Evolutionary conservation across 371 early-diverging fungal genomes (phyloP), one percentile per base, ranked within the genome.

Genomic region (Actinomortierella wolfii): DNA sequence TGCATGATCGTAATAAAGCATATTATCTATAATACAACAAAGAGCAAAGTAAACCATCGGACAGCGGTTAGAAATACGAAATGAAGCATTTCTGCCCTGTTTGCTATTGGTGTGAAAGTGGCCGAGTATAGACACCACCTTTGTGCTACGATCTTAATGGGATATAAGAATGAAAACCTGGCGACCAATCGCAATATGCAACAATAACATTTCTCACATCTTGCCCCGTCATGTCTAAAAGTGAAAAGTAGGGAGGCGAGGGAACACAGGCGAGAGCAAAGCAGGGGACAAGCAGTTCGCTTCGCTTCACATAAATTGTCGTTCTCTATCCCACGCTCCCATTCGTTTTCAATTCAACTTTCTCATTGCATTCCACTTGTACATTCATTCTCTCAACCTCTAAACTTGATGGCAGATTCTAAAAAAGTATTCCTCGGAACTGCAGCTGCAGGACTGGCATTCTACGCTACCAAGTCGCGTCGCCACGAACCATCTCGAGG

Each of bases 401-500:
- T 21, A 8, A 2, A 11, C 11, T 20, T 2, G 1, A 47, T 21
- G 47, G 11, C 45, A 45, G 17, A 45, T 11, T 24, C 47, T 9
- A 47, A 24, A 47, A 18, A 47, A 15, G 47, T 8, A 18, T 47
- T 20, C 47, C 47, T 47, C 2, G 21, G 6, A 8, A 47, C 47
- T 24, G 8, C 47, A 47, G 24, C 20, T 18, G 20, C 47, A 11
- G 34, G 34, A 34, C 34, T 34, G 11, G 34, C 6, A 11, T 17
- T 34, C 28, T 54, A 55, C 51, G 13, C 58, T 14, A 52, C 61
- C 4, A 61, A 65, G 20, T 56, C 54, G 57, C 42, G 29, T 34
- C 55, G 52, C 45, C 48, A 65, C 21, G 62, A 65, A 9, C 66
- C 66, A 7, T 50, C 23, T 28, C 54, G 71, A 18, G 59, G 58